A percentile compares a stretch with the other conserved stretches of the same genome.
phyloP scores from a whole-genome alignment of 352 stramenopile genomes.

The Peronospora tabacina region DNA sequence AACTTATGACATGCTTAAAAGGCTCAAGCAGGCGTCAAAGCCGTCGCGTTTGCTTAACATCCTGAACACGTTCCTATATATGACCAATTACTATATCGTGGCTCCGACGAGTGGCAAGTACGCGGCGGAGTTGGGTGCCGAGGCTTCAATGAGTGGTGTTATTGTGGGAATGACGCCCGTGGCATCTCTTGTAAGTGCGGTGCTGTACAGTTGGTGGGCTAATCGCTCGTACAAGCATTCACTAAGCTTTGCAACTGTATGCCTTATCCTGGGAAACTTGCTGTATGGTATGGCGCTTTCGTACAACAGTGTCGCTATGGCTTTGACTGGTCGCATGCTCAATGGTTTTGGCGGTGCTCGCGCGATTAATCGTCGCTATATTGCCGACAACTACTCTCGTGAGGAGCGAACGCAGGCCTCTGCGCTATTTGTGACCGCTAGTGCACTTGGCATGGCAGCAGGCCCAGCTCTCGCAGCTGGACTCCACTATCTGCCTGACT shows the following conservation, averaged over 20 bases:
- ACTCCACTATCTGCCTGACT: slow-evolving; percentile 70
- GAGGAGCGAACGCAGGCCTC: slow-evolving; percentile 88
- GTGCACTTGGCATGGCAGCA: slow-evolving; percentile 88
- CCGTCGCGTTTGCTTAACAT: slow-evolving; percentile 90
- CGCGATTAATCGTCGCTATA: slow-evolving; percentile 88
- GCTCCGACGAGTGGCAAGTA: slow-evolving; percentile 92
- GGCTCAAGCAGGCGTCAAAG: slow-evolving; percentile 39
- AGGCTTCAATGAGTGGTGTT: slow-evolving; percentile 86
- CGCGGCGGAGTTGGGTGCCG: slow-evolving; percentile 79
- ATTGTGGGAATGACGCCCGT: slow-evolving; percentile 96
- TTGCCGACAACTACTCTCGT: slow-evolving; percentile 83
- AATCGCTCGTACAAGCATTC: slow-evolving; percentile 86
- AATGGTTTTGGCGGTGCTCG: slow-evolving; percentile 90
- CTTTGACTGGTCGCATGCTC: slow-evolving; percentile 85
- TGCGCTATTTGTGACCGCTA: slow-evolving; percentile 88
- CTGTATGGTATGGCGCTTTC: slow-evolving; percentile 79
- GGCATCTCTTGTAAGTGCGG: slow-evolving; percentile 88
- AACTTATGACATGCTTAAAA: slow-evolving; percentile 51
- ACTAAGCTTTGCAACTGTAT: slow-evolving; percentile 76
- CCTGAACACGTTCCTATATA: slow-evolving; percentile 93
- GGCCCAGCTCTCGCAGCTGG: slow-evolving; percentile 71
- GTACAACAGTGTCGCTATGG: slow-evolving; percentile 79
- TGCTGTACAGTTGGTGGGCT: slow-evolving; percentile 93
- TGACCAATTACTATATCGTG: slow-evolving; percentile 98
- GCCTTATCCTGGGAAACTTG: slow-evolving; percentile 82